These are phyloP conservation scores for Candida saitoana DNA, from an alignment of 805 yeast species.

Conservation along the genomic window DNA sequence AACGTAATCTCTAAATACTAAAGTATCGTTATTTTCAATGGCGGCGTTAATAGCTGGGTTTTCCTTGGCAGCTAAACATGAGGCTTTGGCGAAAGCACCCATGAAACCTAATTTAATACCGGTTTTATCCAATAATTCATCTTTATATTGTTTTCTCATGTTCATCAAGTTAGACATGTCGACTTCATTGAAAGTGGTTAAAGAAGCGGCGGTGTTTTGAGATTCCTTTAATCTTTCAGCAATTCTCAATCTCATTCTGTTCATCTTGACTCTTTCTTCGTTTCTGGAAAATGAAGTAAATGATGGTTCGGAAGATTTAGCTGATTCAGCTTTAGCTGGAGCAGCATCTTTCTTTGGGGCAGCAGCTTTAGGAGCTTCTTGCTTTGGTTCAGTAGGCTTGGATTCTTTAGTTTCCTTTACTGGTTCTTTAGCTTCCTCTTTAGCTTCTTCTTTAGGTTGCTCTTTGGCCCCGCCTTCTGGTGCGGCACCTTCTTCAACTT, in stretches of 20 bases:
- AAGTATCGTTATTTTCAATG: conserved; percentile 86
- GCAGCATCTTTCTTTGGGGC: conserved; percentile 22
- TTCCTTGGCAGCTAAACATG: conserved; percentile 87
- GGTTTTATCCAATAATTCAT: conserved; percentile 88
- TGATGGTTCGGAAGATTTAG: conserved; percentile 26
- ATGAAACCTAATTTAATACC: conserved; percentile 96
- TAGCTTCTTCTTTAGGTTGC: conserved; percentile 11
- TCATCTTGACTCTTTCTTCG: conserved; percentile 95
- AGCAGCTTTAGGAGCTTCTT: conserved; percentile 21
- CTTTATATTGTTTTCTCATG: conserved; percentile 95
- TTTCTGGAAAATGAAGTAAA: conserved; percentile 63
- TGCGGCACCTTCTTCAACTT: conserved; percentile 75
- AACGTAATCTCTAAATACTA: conserved; percentile 93
- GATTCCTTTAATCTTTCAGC: conserved; percentile 99
- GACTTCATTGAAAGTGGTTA: conserved; percentile 96
- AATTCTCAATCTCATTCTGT: conserved; percentile 98
- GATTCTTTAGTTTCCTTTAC: conserved; percentile 22
- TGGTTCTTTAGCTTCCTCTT: conserved; percentile 15
- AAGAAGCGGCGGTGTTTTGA: conserved; percentile 96
- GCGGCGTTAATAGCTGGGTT: conserved; percentile 94
- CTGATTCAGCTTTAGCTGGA: conserved; percentile 26
- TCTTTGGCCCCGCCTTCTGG: conserved; percentile 54
- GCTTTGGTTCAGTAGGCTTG: conserved; percentile 11
- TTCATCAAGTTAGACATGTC: conserved; percentile 91
- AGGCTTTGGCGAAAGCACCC: conserved; percentile 97